A percentile compares a stretch with the other conserved stretches of the same genome.
Conservation (phyloP, 306 rosid genomes). For the Pueraria montana region DNA sequence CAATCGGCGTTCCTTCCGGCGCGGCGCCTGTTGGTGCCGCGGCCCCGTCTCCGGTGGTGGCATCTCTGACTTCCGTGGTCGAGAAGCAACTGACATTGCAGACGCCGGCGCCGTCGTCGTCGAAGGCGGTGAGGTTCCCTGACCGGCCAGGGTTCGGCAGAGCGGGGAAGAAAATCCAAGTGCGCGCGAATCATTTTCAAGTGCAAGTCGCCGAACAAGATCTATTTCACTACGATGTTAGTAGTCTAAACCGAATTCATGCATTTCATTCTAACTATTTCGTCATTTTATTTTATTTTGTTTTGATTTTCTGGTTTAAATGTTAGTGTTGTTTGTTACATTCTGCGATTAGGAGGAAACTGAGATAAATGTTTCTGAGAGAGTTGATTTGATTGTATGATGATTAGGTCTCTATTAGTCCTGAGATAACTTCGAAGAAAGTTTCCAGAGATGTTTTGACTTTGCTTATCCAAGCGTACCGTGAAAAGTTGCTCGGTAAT, state of each 20-base stretch:
- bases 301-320: neutral
- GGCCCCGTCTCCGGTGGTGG: neutral
- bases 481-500: conserved; percentile 46
- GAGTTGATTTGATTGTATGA: neutral
- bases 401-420: conserved; percentile 68
- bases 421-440: conserved; percentile 62
- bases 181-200: conserved; percentile 74
- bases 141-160: conserved; percentile 65
- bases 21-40: neutral
- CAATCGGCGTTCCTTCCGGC: neutral
- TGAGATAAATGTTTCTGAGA: neutral
- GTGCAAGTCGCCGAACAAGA: conserved; percentile 53
- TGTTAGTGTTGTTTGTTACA: neutral
- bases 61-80: neutral
- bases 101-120: conserved; percentile 49
- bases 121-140: conserved; percentile 45
- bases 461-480: neutral
- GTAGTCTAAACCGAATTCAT: neutral
- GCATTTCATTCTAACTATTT: neutral
- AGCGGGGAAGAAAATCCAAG: conserved; percentile 37
- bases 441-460: conserved; percentile 51
- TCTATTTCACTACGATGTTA: conserved; percentile 69
- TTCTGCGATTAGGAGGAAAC: neutral
- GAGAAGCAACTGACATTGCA: conserved; percentile 46
- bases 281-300: too few species aligned